phyloP scores from a whole-genome alignment of 192 early-diverging fungal species.

The Umbelopsis isabellina region DNA sequence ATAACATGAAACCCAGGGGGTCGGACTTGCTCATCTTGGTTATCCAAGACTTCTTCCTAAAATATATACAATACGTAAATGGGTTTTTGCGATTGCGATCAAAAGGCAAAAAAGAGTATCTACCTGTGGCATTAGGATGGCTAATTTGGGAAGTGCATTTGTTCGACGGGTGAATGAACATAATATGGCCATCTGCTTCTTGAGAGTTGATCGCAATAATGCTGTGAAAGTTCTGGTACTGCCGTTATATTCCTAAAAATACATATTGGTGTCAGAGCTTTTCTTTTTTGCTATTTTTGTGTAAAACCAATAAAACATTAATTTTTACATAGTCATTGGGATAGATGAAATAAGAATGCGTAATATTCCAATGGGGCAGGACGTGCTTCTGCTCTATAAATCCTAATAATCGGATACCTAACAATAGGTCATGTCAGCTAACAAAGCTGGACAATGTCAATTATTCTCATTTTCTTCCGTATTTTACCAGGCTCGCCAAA shows the following conservation, averaged over 20 bases:
- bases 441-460: neutral
- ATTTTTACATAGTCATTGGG: conserved; percentile 71
- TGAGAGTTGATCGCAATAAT: conserved; percentile 60
- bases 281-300: neutral
- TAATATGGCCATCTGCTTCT: conserved; percentile 66
- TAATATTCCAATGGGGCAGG: conserved; percentile 63
- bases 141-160: conserved; percentile 57
- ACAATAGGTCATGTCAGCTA: neutral
- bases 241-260: conserved; percentile 58
- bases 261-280: neutral
- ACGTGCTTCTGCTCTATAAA: conserved; percentile 62
- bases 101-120: conserved; percentile 37
- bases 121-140: conserved; percentile 78
- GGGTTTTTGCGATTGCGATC: neutral
- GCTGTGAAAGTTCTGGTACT: conserved; percentile 73
- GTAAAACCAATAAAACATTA: no score
- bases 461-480: conserved; percentile 18
- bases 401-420: conserved; percentile 70
- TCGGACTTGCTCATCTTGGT: conserved; percentile 44
- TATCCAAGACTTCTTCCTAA: conserved; percentile 54
- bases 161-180: conserved; percentile 63
- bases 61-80: neutral
- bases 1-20: conserved; percentile 73
- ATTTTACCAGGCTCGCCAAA: conserved; percentile 64
- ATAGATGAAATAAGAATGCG: conserved; percentile 69